A percentile compares a stretch with the other conserved stretches of the same genome.
Evolutionary conservation across 2,329 filamentous ascomycete species (phyloP).

Genomic region (Fusarium austroafricanum): DNA sequence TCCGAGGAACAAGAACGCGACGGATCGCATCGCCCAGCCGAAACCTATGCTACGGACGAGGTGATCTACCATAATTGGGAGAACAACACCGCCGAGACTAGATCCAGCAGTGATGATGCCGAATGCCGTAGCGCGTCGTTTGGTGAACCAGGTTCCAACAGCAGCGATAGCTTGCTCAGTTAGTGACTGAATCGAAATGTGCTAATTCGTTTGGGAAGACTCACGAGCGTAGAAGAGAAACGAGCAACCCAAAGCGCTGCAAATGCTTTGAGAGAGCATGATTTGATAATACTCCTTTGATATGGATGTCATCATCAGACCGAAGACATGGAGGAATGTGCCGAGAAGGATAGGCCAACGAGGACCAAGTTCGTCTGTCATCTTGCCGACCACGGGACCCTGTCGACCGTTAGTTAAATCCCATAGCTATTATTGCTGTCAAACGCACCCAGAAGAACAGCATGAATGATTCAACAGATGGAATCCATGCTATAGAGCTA

Average conservation of each 20-base stretch:
- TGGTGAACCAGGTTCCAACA: conserved; percentile 48
- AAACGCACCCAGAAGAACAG: conserved; percentile 17
- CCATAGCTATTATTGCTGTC: no score
- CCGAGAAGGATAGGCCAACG: conserved; percentile 65
- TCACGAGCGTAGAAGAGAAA: conserved; percentile 35
- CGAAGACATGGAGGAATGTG: conserved; percentile 68
- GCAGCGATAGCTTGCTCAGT: not conserved
- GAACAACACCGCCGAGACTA: conserved; percentile 54
- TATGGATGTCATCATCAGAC: conserved; percentile 72
- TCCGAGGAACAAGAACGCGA: conserved; percentile 53
- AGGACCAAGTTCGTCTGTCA: conserved; percentile 74
- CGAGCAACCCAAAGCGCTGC: conserved; percentile 50
- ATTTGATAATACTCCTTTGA: conserved; percentile 55
- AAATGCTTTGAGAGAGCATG: conserved; percentile 55
- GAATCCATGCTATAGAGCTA: conserved; percentile 14
- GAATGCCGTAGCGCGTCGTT: conserved; percentile 51
- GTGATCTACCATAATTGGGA: conserved; percentile 55
- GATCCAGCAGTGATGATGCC: conserved; percentile 53
- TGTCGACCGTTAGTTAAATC: conserved; percentile 8
- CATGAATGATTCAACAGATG: conserved; percentile 18
- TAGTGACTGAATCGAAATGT: not conserved
- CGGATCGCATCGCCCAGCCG: conserved; percentile 55
- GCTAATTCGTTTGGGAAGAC: accelerated
- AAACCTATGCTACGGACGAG: conserved; percentile 53
- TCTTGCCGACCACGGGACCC: conserved; percentile 69